Base-by-base conservation (phyloP, 345 rosid species). In the Adansonia digitata region DNA sequence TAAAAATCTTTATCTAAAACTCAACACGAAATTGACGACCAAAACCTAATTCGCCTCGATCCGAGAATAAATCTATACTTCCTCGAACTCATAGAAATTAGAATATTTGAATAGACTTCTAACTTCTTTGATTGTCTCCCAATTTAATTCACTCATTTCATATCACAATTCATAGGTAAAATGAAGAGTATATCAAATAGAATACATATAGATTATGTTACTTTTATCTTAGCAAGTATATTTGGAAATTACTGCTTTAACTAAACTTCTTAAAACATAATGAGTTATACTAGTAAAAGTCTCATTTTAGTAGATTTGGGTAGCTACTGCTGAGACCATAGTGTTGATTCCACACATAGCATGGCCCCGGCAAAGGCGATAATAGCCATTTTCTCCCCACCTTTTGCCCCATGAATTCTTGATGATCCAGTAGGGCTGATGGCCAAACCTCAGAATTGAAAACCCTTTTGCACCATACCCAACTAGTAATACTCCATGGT, bases 321-420 rank as follows among this genome's bases (percentile, higher is more conserved):
- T 87, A 6, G 83, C 85, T 5, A 91, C 98, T 0, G 98, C 93
- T 52, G 98, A 94, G 55, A 86, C 98, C 97, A 92, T 91, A 0
- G 88, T 87, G 88, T 90, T 79, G 74, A 92, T 85, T 39, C 97
- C 97, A 73, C 98, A 92, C 82, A 88, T 86, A 10, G 86, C 83
- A 12, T 81, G 88, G 2, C 98, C 94, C 22, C 92, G 84, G 80
- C 98, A 94, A 18, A 94, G 81, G 43, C 86, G 90, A 82, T 90
- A 90, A 61, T 94, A 92, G 5, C 98, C 98, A 35, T 85, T 12
- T 17, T 94, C 93, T 59, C 98, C 98, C 95, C 98, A 92, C 0
- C 49, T 80, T 80, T 85, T 81, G 2, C 98, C 98, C 97, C 97
- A 94, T 0, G 98, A 94, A 76, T 94, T 94, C 88, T 89, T 94